Evolutionary conservation across 768 basidiomycete genomes (phyloP), one percentile per base, ranked within the genome.

Genomic region (Grammothele lineata): DNA sequence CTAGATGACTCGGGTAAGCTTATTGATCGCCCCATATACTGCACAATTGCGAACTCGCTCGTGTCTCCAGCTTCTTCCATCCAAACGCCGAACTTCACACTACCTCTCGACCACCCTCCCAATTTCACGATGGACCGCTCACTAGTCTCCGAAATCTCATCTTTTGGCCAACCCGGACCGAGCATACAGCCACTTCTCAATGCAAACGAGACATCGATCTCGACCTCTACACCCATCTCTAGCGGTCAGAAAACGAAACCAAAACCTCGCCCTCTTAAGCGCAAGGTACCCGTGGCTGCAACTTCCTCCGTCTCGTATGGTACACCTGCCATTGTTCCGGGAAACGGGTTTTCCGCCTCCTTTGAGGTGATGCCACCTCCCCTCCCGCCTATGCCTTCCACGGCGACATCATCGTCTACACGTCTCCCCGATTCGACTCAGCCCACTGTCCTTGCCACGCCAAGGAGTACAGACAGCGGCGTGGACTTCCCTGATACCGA

Each of bases 211-310:
- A 40, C 33, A 19, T 45, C 43, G 9, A 54, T 41, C 12, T 43
- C 53, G 3, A 43, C 26, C 4, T 42, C 41, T 22, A 35, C 53
- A 0, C 26, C 44, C 6, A 25, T 30, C 5, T 37, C 44, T 15
- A 19, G 37, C 14, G 27, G 34, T 9, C 42, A 37, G 14, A 37
- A 40, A 4, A 30, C 32, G 12, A 47, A 42, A 12, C 42, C 32
- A 5, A 47, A 45, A 18, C 55, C 55, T 18, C 41, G 55, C 15
- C 55, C 55, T 21, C 45, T 39, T 5, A 57, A 51, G 42, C 32
- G 34, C 25, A 40, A 27, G 18, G 37, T 34, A 11, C 17, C 21
- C 0, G n/a, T 33, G 19, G 23, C n/a, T 7, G 18, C 22, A 3
- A 32, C 23, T 18, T 32, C 45, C 10, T 47, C 41, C 25, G 12